phyloP scores from a whole-genome alignment of 2,329 filamentous ascomycete genomes.

The Teratosphaeriaceae sp. region DNA sequence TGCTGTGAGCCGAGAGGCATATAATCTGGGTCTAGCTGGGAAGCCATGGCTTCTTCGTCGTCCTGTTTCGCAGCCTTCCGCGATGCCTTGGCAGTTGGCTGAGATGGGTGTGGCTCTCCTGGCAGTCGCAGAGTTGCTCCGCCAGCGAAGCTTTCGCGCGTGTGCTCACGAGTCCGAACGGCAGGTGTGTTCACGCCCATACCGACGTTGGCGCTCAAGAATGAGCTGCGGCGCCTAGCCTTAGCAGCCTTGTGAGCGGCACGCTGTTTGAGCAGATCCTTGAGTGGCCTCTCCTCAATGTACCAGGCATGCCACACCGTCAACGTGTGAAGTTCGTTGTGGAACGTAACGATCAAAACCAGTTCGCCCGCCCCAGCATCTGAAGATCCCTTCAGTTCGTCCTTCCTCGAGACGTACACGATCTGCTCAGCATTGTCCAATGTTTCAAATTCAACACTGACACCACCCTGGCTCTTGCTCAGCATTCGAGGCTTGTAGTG shows the following conservation, averaged over 20 bases:
- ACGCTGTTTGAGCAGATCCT: constrained; percentile 35
- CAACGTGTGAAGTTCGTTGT: constrained; percentile 67
- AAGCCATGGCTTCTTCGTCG: constrained; percentile 43
- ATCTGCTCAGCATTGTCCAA: constrained; percentile 76
- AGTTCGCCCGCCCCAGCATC: constrained; percentile 38
- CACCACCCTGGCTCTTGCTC: constrained; percentile 13
- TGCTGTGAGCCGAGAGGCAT: constrained; percentile 40
- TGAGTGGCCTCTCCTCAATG: constrained; percentile 56
- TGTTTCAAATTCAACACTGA: constrained; percentile 49
- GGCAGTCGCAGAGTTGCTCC: constrained; percentile 30
- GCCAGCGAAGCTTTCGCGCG: constrained; percentile 70
- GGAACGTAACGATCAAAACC: constrained; percentile 72
- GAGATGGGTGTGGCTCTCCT: constrained; percentile 14
- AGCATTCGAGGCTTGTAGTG: constrained; percentile 20
- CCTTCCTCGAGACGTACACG: constrained; percentile 67
- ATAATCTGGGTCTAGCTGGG: constrained; percentile 44
- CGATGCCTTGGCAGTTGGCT: constrained; percentile 16
- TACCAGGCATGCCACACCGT: constrained; percentile 82
- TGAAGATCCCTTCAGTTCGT: constrained; percentile 40
- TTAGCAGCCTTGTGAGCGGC: constrained; percentile 34
- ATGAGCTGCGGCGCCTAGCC: constrained; percentile 59
- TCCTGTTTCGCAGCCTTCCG: constrained; percentile 25
- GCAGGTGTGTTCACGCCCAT: constrained; percentile 74
- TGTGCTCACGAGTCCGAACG: constrained; percentile 50
- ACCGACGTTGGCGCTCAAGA: constrained; percentile 47